Evolutionary conservation across 2,329 filamentous ascomycete genomes (phyloP), one percentile per base, ranked within the genome.

Genomic region (Penicillium janthinellum): DNA sequence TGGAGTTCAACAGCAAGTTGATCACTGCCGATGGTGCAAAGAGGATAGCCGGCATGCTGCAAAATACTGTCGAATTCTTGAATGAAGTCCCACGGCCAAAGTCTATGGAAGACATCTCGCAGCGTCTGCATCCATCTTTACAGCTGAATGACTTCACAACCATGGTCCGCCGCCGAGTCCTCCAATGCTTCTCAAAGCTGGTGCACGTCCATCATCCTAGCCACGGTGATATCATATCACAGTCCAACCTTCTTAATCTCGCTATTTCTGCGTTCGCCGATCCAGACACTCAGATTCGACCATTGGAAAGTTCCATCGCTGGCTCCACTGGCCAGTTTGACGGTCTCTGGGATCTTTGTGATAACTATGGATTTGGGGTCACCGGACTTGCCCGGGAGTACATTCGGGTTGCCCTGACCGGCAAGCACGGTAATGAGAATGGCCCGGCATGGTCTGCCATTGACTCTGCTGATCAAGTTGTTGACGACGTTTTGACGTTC

Each of bases 11-110:
- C 71, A 91, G 90, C 75, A 89, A 92, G 51, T 83, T 99, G 31
- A 82, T 99, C 67, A 99, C 95, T 0, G 88, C 94, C 2, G 95
- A 99, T 78, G 92, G 97, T 11, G 96, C 93, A 4, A 96, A 95
- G 73, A 86, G 95, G 56, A 90, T 99, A 65, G 91, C 93, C 37
- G 87, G 88, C 1, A 97, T 99, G 94, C 83, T 99, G 54, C 94
- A 98, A 73, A 96, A 95, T 72, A 97, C 95, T 0, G 90, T 92
- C 1, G 86, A 89, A 7, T 99, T 98, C 67, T 76, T 98, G n/a
- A 90, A 90, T 69, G 90, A 89, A 20, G 78, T 99, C 5, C 93
- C 95, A 0, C 81, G 84, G 0, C 94, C 91, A 75, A 96, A 94
- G 76, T 89, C 87, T 0, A 90, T 89, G 0, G 94, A 97, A 59